Evolutionary conservation across 2,329 filamentous ascomycete species (phyloP), one percentile per base, ranked within the genome.

Genomic region (Plectosphaerella sp.): DNA sequence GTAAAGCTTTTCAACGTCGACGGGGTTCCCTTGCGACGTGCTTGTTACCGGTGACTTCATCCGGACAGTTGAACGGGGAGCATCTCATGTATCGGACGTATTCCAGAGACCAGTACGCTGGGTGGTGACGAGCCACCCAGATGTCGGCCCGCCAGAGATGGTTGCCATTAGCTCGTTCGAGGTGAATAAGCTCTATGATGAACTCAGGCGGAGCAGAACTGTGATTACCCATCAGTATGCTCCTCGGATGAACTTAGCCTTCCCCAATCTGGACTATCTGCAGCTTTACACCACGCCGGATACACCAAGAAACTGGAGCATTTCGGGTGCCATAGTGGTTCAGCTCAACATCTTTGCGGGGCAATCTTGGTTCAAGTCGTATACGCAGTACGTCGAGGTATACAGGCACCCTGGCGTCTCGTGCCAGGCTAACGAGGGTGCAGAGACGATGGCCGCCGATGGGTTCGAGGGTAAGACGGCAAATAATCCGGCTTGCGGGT

Each of bases 341-440:
- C 43, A 47, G 46, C 72, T 90, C 0, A 86, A 87, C 43, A 66
- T 90, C 0, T 89, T 91, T 51, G 72, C 87, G 0, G 87, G 87
- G 0, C 83, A 87, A 51, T 71, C 89, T 0, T 90, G 89, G 57
- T 69, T 89, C 10, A 64, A 62, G 0, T 75, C 71, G 0, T 79
- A 73, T 43, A 53, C 67, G 0, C 77, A 88, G 50, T 91, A 89
- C 55, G 56, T 62, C 0, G 62, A 68, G 1, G 61, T 77, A 0
- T 86, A 82, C 54, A 61, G 69, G 1, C 76, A 74, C 41, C 66
- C 88, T 0, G 78, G 82, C 0, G 59, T 87, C 0, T 64, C 71
- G 0, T 71, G 64, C 53, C 47, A 50, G 0, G 39, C 51, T 9
- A 41, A 54, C 8, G 45, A 52, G 5, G 55, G 58, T 1, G 59